A percentile compares a stretch with the other conserved stretches of the same genome.
These are phyloP conservation scores for Russula olivacea DNA, from an alignment of 768 basidiomycete genomes.

Conservation along the genomic window DNA sequence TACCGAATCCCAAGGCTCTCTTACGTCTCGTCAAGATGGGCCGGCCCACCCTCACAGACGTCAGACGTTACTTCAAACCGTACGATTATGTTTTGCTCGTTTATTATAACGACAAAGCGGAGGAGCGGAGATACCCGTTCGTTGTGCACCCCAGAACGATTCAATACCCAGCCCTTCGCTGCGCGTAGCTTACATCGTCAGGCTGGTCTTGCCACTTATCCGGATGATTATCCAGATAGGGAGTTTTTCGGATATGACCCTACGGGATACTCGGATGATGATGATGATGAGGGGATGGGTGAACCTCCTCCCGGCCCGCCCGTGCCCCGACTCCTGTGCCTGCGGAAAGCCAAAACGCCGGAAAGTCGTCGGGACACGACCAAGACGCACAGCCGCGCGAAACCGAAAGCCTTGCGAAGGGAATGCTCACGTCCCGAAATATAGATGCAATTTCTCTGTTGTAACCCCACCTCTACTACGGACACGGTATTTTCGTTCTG, in stretches of 20 bases:
- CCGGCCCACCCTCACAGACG: conserved; percentile 30
- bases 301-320: too few relatives aligned
- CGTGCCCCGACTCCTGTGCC: too few relatives aligned
- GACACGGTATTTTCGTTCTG: too few relatives aligned
- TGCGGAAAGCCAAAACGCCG: too few relatives aligned
- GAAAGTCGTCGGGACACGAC: too few relatives aligned
- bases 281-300: too few relatives aligned
- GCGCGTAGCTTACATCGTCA: conserved; percentile 25
- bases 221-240: conserved; percentile 23
- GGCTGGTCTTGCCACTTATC: conserved; percentile 3
- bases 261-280: conserved; percentile 6
- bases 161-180: conserved; percentile 28
- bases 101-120: conserved; percentile 26
- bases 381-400: too few relatives aligned
- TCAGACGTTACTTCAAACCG: conserved; percentile 24
- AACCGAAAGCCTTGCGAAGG: too few relatives aligned
- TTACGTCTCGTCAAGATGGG: conserved; percentile 29
- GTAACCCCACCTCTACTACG: too few relatives aligned
- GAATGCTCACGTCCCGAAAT: too few relatives aligned
- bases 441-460: too few relatives aligned
- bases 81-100: conserved; percentile 23
- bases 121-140: conserved; percentile 28
- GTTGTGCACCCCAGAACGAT: conserved; percentile 4
- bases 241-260: conserved; percentile 23
- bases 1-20: too few relatives aligned